Evolutionary conservation across 169 alveolate genomes (phyloP), one percentile per base, ranked within the genome.

Genomic region (Cryptosporidium bovis): DNA sequence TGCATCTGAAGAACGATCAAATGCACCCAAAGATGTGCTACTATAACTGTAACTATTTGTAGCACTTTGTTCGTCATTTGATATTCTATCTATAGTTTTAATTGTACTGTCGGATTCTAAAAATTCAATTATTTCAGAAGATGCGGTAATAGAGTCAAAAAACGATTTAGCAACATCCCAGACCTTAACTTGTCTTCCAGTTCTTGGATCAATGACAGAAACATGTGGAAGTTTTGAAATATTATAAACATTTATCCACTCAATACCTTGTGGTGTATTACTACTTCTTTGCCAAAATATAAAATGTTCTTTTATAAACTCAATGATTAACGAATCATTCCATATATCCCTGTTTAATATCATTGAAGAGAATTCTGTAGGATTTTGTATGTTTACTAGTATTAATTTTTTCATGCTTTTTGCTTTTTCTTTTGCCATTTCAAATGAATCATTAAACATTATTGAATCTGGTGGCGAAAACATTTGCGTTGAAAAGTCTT

Each of bases 101-200:
- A 56, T 18, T 18, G 77, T 60, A 24, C 4, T 60, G 24, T 77
- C 87, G 0, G 77, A 77, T 53, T 77, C 87, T 5, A 77, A 24
- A 44, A 77, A 77, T 29, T 77, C 87, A 15, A 77, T 77, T 13
- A 77, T 77, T 44, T 77, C 87, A 6, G 87, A 77, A 44, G 87
- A 77, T 2, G 87, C 87, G 6, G 87, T 34, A 10, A 77, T 36
- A 7, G 87, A 77, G 27, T 77, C 87, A 2, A 71, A 77, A 77
- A 77, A 77, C 8, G 69, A 60, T 16, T 77, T 77, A 5, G 60
- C 71, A 36, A 77, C 87, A 29, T 77, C 87, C 87, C 87, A 77
- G 13, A 40, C 64, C 20, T 77, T 77, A 51, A 77, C 77, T 16
- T 77, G 87, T 60, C 87, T 77, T 12, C 87, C 87, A 5, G 87